phyloP scores from a whole-genome alignment of 345 rosid genomes.

The Gossypium stocksii region DNA sequence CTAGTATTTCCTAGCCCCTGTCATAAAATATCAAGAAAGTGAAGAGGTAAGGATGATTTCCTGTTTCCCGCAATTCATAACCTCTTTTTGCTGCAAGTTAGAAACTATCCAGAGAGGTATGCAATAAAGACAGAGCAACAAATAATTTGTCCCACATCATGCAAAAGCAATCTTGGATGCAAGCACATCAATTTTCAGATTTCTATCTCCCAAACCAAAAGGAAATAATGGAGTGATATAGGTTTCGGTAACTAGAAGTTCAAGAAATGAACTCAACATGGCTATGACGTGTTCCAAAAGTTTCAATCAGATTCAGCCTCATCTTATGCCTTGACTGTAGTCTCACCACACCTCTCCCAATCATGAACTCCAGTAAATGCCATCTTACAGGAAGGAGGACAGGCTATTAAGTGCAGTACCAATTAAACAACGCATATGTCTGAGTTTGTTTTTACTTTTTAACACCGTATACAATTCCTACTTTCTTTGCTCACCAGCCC shows the following conservation, averaged over 20 bases:
- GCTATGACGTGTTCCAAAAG: background rate
- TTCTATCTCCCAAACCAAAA: background rate
- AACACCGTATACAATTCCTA: background rate
- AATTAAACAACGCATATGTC: background rate
- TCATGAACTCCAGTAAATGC: background rate
- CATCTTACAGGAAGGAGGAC: background rate
- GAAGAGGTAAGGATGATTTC: background rate
- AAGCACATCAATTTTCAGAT: background rate
- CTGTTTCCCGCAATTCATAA: slow-evolving; percentile 2
- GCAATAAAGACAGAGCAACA: background rate
- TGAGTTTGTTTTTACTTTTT: background rate
- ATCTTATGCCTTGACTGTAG: background rate
- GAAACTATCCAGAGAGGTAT: background rate
- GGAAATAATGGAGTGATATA: background rate
- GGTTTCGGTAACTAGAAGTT: background rate
- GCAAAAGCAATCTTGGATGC: background rate
- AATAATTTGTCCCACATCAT: background rate
- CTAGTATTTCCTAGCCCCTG: slow-evolving; percentile 72
- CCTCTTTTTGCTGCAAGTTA: slow-evolving; percentile 7
- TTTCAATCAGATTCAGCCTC: background rate
- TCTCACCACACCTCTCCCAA: background rate
- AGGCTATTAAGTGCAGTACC: background rate
- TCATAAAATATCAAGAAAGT: slow-evolving; percentile 12
- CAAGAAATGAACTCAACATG: background rate
- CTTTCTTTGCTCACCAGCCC: background rate